Base-by-base conservation (phyloP, 257 asterid genomes). In the Rubia yunnanensis region DNA sequence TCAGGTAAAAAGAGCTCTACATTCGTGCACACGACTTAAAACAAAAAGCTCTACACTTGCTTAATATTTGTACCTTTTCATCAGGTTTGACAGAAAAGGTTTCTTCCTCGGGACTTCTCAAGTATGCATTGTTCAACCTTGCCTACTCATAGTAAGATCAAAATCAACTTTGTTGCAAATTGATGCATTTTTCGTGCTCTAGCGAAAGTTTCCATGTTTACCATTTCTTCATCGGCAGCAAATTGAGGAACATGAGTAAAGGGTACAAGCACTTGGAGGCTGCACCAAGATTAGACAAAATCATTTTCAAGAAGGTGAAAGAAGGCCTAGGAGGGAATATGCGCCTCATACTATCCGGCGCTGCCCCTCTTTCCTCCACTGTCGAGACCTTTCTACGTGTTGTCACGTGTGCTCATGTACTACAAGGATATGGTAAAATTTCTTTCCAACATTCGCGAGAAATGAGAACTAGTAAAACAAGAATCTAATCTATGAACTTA, bases 381-480 rank as follows among this genome's bases (percentile, higher is more conserved):
- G 96, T 89, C 50, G 96, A 89, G 73, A 89, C 91, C 24, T 89
- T 73, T 77, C 70, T 89, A n/a, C 86, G 96, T 1, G 94, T 89
- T 9, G 95, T 80, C 22, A 85, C 96, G 41, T 82, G 96, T 46
- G 94, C 95, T 63, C 80, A 85, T 79, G 96, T 89, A 68, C 69
- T 87, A 24, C 96, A 89, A 71, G 96, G 96, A 74, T 89, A 89
- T 59, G 96, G 94, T 89, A 76, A 53, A 15, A 44, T 39, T 17
- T 3, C n/a, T 44, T n/a, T 44, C 52, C 22, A 44, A 44, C 14
- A 1, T 15, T 44, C 52, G 59, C 22, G 52, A 44, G 52, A 44
- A 44, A 15, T 44, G 52, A 44, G 22, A 44, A 44, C 17, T 1
- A 14, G 7, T n/a, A n/a, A n/a, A n/a, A n/a, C n/a, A n/a, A n/a